These are phyloP conservation scores for Eucalyptus pumila DNA, from an alignment of 345 rosid genomes.

Conservation along the genomic window DNA sequence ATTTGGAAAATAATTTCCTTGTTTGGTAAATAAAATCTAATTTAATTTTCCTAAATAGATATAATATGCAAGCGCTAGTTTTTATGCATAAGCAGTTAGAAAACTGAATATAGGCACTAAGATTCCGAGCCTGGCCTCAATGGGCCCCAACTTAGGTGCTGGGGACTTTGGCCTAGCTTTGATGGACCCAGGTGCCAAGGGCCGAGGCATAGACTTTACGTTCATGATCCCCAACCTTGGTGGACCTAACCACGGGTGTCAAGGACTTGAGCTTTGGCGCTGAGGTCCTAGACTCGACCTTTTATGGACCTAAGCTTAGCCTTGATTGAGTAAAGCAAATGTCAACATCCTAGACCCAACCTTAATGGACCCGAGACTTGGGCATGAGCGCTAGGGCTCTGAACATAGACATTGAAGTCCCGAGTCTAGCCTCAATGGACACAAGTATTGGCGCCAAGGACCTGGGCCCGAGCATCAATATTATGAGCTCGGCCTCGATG, in stretches of 20 bases:
- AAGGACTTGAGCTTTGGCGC: background rate
- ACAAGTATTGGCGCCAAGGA: background rate
- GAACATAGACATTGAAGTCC: background rate
- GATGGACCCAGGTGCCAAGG: rapidly evolving
- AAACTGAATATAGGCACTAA: rapidly evolving
- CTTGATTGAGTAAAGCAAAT: background rate
- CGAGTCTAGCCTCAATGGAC: rapidly evolving
- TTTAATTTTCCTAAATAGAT: too few relatives aligned
- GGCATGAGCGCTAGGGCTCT: too few relatives aligned
- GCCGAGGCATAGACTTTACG: rapidly evolving
- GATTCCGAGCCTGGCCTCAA: rapidly evolving
- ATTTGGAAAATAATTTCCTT: background rate
- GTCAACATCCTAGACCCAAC: background rate
- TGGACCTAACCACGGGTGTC: rapidly evolving
- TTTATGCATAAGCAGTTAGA: too few relatives aligned
- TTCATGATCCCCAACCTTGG: too few relatives aligned
- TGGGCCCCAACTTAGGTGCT: rapidly evolving
- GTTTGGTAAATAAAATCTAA: background rate
- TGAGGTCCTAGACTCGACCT: background rate
- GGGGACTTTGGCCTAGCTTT: background rate
- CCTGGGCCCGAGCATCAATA: rapidly evolving
- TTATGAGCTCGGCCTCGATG: rapidly evolving
- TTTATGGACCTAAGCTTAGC: background rate
- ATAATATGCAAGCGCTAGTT: rapidly evolving
- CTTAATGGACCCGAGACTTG: background rate